Evolutionary conservation across 129 eudicot genomes (phyloP), one percentile per base, ranked within the genome.

Genomic region (Sambucus nigra): DNA sequence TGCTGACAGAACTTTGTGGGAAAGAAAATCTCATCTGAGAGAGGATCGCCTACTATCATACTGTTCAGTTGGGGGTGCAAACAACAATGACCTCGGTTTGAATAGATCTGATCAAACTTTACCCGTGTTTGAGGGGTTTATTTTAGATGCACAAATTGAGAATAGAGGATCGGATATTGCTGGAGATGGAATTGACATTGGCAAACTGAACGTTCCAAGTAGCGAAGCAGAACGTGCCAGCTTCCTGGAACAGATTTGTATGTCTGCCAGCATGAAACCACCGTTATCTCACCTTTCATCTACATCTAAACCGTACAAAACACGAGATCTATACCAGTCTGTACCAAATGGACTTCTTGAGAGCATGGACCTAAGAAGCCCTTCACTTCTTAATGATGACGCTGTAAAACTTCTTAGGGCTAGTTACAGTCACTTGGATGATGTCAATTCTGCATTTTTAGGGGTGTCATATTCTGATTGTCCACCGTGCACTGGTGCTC

Each of bases 121-220:
- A 69, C 95, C 98, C 3, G 81, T 70, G 56, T 74, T 73, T 48
- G 99, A 85, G 72, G 70, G 87, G 25, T 91, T 91, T 65, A 47
- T 60, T 49, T 62, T 81, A 51, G 69, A 63, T 22, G 65, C 67
- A 31, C 68, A 74, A 23, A 31, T 69, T 27, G 87, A 56, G 24
- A 70, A 53, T 26, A 72, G 47, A 57, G 65, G 51, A 65, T 19
- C 51, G 69, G 69, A 59, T 25, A 23, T 41, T 73, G n/a, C 70
- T 59, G 72, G 68, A 28, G 66, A 55, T 23, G 79, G 42, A 55
- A 40, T 53, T 55, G 63, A 67, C 54, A 52, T 79, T 45, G 71
- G 61, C 48, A 50, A 47, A 22, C 55, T 84, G 70, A 71, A 78
- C 29, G 56, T 65, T 55, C 59, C 80, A 5, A 60, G 77, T 28